Conservation (phyloP, 257 asterid genomes). For the Linderniella brevidens region DNA sequence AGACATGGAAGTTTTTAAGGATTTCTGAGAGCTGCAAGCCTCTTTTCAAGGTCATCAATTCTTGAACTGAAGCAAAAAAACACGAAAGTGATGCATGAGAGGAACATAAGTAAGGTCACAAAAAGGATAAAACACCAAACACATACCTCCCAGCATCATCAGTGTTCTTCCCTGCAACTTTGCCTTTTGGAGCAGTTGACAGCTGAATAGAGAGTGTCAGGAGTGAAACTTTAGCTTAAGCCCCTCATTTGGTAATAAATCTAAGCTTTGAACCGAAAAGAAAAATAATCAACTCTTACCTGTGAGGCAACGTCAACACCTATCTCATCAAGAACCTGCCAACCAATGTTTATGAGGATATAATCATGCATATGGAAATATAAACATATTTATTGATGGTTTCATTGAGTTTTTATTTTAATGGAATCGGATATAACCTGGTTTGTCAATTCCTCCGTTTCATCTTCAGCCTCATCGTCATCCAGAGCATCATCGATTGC, state of each 20-base stretch:
- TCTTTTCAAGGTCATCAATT: slow-evolving; percentile 46
- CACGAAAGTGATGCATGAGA: background rate
- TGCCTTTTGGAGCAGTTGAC: slow-evolving; percentile 88
- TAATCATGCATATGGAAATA: slow-evolving; percentile 4
- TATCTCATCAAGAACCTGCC: slow-evolving; percentile 87
- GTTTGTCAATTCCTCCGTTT: slow-evolving; percentile 81
- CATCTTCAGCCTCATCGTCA: slow-evolving; percentile 89
- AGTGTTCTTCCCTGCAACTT: slow-evolving; percentile 48
- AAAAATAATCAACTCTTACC: slow-evolving; percentile 23
- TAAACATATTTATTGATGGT: background rate
- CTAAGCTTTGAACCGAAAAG: background rate
- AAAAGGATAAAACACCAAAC: slow-evolving; percentile 13
- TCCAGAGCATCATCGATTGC: slow-evolving; percentile 81
- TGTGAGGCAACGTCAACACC: slow-evolving; percentile 90
- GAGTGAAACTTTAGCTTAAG: background rate
- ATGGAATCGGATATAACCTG: slow-evolving; percentile 28
- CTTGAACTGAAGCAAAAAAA: slow-evolving; percentile 23
- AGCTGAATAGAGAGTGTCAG: slow-evolving; percentile 24
- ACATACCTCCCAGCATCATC: slow-evolving; percentile 75
- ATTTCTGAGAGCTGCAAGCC: slow-evolving; percentile 59
- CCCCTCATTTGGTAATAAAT: too few species aligned
- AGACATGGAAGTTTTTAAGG: slow-evolving; percentile 14
- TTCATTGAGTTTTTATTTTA: background rate
- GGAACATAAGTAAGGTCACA: background rate
- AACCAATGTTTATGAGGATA: slow-evolving; percentile 5